Evolutionary conservation across 2,329 filamentous ascomycete species (phyloP), one percentile per base, ranked within the genome.

Genomic region (Penicillium expansum): DNA sequence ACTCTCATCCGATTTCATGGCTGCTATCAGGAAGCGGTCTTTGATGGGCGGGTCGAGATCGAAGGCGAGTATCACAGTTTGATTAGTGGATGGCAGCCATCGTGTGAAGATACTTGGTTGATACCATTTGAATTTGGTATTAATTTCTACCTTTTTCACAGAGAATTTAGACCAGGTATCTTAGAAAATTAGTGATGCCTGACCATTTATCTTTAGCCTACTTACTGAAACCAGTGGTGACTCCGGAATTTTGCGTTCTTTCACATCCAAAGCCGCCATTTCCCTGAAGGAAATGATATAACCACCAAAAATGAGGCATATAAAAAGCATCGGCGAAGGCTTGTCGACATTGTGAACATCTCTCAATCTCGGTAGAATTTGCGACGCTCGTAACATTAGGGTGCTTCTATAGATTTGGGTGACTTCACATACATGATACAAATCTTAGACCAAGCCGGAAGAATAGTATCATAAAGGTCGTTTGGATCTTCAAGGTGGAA

Each of bases 11-110:
- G 49, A 32, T n/a, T 48, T 48, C 18, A 57, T 44, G 14, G 39
- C 39, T 32, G 39, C 16, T 33, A 22, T 55, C 38, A 20, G 53
- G 30, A 29, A 37, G 7, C 29, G 45, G 35, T 27, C 56, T 39
- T 22, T 56, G 27, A 27, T 39, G 4, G n/a, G 44, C 32, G 33
- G 52, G 10, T 45, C 39, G 1, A 52, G 45, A 27, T 61, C 56
- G 4, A 66, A 58, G 2, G 62, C 30, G 6, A 66, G 33, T 8
- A 66, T 27, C 14, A 49, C 55, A 4, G 62, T 65, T 49, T 66
- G 61, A 16, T 64, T 60, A 3, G 53, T 64, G 10, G 42, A 44
- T 2, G 51, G 42, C 14, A 59, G 29, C 59, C 58, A 63, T 55
- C 64, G 51, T n/a, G 55, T 50, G 30, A 57, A 57, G 4, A 55